Evolutionary conservation across 139 green algal genomes (phyloP).

Genomic region (Chlorella ohadii): DNA sequence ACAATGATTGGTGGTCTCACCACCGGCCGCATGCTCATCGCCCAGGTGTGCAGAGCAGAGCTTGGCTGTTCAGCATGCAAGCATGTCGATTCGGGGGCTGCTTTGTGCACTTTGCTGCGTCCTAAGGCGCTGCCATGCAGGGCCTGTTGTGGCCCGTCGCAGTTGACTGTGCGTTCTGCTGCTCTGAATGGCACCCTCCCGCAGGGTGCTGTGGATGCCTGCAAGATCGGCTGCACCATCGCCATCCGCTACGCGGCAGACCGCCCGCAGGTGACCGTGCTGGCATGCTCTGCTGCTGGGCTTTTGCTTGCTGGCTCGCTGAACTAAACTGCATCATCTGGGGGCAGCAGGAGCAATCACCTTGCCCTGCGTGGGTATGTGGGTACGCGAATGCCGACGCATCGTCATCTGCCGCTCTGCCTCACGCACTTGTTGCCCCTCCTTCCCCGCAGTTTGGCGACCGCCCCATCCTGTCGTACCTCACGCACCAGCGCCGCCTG

Average conservation of each 20-base stretch:
- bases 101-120: too few species aligned
- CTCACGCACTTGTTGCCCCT: not conserved
- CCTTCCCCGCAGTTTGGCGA: slow-evolving; percentile 75
- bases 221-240: slow-evolving; percentile 85
- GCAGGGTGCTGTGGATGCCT: slow-evolving; percentile 78
- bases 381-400: too few species aligned
- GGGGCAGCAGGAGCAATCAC: too few species aligned
- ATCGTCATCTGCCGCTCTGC: too few species aligned
- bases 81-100: too few species aligned
- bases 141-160: not conserved
- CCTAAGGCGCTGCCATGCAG: too few species aligned
- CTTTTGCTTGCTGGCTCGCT: too few species aligned
- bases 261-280: slow-evolving; percentile 57
- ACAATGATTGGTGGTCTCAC: slow-evolving; percentile 82
- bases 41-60: not conserved
- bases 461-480: slow-evolving; percentile 82
- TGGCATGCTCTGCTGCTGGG: too few species aligned
- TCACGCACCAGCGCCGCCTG: slow-evolving; percentile 89
- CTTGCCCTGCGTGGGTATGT: too few species aligned
- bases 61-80: not conserved
- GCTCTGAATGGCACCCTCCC: too few species aligned
- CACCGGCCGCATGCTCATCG: slow-evolving; percentile 28
- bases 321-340: too few species aligned
- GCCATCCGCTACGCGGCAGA: slow-evolving; percentile 79
- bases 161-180: too few species aligned